Evolutionary conservation across 2,329 filamentous ascomycete genomes (phyloP).

Genomic region (Phialocephala sp.): DNA sequence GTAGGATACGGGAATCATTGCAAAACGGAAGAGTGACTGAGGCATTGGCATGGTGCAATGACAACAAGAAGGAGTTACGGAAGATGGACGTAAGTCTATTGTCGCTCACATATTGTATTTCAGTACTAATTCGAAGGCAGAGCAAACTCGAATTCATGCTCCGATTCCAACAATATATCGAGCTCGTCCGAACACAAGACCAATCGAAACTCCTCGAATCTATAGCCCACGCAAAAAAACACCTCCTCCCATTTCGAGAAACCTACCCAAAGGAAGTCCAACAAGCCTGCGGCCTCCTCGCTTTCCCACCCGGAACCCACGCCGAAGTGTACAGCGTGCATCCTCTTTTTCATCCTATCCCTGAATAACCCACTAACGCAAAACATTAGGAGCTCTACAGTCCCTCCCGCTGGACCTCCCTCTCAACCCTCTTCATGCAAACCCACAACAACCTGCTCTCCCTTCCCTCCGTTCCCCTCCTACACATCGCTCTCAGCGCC

Average conservation of each 20-base stretch:
- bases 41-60: conserved; percentile 86
- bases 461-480: conserved; percentile 79
- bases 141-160: conserved; percentile 92
- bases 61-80: conserved; percentile 90
- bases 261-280: conserved; percentile 72
- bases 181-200: conserved; percentile 75
- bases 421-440: conserved; percentile 80
- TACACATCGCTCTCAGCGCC: conserved; percentile 89
- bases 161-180: conserved; percentile 92
- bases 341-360: background rate
- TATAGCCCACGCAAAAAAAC: conserved; percentile 80
- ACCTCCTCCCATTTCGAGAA: conserved; percentile 73
- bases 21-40: conserved; percentile 73
- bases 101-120: background rate
- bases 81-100: conserved; percentile 73
- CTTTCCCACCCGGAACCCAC: conserved; percentile 67
- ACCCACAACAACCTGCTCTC: conserved; percentile 88
- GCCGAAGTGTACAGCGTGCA: conserved; percentile 58
- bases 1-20: conserved; percentile 76
- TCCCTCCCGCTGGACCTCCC: conserved; percentile 71
- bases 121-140: conserved; percentile 46
- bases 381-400: conserved; percentile 71
- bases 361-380: conserved; percentile 8
- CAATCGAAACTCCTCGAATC: conserved; percentile 74
- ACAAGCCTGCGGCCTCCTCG: conserved; percentile 80